Percentiles rank a stretch among this genome's conserved stretches.
These are phyloP conservation scores for Pleurozium schreberi DNA, from an alignment of 225 moss, liverwort and hornwort species.

Conservation along the genomic window DNA sequence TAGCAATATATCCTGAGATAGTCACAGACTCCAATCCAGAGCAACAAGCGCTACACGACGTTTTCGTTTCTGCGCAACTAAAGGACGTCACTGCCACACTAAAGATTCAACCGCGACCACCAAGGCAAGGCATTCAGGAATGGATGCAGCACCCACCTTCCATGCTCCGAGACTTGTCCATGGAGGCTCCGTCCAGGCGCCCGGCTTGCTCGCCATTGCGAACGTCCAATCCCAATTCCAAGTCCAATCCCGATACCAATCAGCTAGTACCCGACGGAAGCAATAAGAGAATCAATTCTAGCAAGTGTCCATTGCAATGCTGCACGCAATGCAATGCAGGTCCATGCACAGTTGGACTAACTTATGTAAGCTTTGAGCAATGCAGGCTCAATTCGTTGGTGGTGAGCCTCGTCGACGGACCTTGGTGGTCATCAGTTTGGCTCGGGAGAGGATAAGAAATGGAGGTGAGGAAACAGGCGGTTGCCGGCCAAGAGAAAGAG, in stretches of 20 bases:
- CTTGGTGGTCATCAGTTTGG: no score
- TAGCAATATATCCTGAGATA: not conserved
- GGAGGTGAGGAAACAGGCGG: not conserved
- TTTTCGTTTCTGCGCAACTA: not conserved
- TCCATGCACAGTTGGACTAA: not conserved
- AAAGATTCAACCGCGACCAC: not conserved
- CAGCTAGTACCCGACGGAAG: no score
- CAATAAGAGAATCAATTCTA: no score
- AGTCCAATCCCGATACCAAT: not conserved
- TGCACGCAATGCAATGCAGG: not conserved
- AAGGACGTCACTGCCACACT: not conserved
- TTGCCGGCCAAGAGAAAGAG: not conserved
- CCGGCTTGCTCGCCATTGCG: constrained; percentile 43
- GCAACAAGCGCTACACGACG: not conserved
- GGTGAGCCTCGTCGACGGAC: not conserved
- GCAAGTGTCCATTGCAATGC: not conserved
- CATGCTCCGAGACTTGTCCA: constrained; percentile 34
- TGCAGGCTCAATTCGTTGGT: not conserved
- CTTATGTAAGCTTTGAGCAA: not conserved
- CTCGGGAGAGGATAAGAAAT: constrained; percentile 9
- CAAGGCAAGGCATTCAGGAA: not conserved
- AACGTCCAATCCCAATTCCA: not conserved
- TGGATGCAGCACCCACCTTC: constrained; percentile 16
- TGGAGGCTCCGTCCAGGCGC: constrained; percentile 27
- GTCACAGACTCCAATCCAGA: not conserved